phyloP scores from a whole-genome alignment of 164 flowering plant genomes.

The Dillenia turbinata region DNA sequence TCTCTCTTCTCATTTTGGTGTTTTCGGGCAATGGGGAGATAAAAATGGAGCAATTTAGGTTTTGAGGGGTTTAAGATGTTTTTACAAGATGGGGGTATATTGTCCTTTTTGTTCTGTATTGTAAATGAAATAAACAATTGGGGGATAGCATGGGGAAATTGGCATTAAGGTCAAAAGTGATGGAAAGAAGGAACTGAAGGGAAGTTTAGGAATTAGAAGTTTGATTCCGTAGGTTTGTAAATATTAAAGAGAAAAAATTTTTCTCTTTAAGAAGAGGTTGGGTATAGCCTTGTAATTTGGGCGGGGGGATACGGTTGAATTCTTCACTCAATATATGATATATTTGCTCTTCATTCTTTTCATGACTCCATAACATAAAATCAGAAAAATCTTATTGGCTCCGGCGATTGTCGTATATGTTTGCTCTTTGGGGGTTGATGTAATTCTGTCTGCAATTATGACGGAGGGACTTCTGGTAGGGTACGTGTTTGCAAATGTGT shows the following conservation, averaged over 20 bases:
- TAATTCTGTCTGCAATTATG: too few species aligned
- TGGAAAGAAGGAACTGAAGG: conserved; percentile 3
- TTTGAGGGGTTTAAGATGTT: conserved; percentile 6
- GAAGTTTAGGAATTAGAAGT: conserved; percentile 11
- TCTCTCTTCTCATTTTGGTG: conserved; percentile 6
- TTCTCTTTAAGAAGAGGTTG: conserved; percentile 16
- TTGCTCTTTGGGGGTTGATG: too few species aligned
- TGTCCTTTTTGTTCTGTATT: conserved; percentile 7
- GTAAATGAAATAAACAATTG: conserved; percentile 34
- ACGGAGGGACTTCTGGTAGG: too few species aligned
- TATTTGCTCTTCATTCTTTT: conserved; percentile 34
- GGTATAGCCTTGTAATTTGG: conserved; percentile 31
- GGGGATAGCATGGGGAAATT: conserved; percentile 13
- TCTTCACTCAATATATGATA: conserved; percentile 28
- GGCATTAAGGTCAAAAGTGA: conserved; percentile 12
- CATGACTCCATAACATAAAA: neutral
- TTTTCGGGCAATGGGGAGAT: conserved; percentile 5
- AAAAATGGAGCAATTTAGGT: conserved; percentile 11
- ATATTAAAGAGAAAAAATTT: conserved; percentile 17
- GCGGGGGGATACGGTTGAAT: conserved; percentile 25
- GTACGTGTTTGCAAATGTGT: too few species aligned
- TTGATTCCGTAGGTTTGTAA: too few species aligned
- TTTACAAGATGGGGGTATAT: conserved; percentile 14
- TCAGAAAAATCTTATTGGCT: too few species aligned
- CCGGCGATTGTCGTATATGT: too few species aligned